Conservation (phyloP, 768 basidiomycete species). For the Lactarius evosmus region DNA sequence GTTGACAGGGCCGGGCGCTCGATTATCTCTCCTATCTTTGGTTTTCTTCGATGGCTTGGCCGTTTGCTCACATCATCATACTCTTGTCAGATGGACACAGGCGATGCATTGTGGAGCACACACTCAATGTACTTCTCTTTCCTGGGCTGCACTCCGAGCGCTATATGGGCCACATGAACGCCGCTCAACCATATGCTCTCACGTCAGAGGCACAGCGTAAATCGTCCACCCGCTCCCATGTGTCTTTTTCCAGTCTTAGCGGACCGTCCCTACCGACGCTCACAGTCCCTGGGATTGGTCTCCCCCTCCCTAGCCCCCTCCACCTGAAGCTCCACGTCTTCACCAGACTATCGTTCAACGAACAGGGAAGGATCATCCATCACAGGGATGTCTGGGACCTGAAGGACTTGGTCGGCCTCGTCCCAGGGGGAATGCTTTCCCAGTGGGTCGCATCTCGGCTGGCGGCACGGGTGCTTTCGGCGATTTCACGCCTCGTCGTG, state of each 20-base stretch:
- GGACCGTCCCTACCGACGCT: slow-evolving; percentile 44
- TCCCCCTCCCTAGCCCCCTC: slow-evolving; percentile 71
- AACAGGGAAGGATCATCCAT: slow-evolving; percentile 73
- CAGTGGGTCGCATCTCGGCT: slow-evolving; percentile 69
- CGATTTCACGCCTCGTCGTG: slow-evolving; percentile 15
- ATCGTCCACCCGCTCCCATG: slow-evolving; percentile 25
- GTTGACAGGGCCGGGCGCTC: neutral
- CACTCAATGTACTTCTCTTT: slow-evolving; percentile 69
- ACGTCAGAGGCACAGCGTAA: slow-evolving; percentile 27
- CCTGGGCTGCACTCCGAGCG: slow-evolving; percentile 57
- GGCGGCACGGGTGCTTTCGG: slow-evolving; percentile 44
- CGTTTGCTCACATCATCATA: neutral
- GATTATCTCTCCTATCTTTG: neutral
- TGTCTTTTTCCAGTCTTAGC: slow-evolving; percentile 26
- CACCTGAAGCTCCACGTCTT: slow-evolving; percentile 70
- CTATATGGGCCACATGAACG: slow-evolving; percentile 30
- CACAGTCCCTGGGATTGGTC: slow-evolving; percentile 54
- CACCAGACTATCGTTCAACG: slow-evolving; percentile 74
- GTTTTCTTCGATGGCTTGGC: neutral
- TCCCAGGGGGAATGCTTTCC: slow-evolving; percentile 63
- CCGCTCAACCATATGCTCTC: slow-evolving; percentile 30
- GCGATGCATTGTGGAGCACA: slow-evolving; percentile 75
- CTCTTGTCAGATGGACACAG: slow-evolving; percentile 59
- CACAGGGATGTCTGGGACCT: slow-evolving; percentile 83
- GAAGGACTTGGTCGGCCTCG: slow-evolving; percentile 67